A percentile compares a stretch with the other conserved stretches of the same genome.
Conservation (phyloP, 1,284 basidiomycete genomes). For the Cryptococcus neoformans region DNA sequence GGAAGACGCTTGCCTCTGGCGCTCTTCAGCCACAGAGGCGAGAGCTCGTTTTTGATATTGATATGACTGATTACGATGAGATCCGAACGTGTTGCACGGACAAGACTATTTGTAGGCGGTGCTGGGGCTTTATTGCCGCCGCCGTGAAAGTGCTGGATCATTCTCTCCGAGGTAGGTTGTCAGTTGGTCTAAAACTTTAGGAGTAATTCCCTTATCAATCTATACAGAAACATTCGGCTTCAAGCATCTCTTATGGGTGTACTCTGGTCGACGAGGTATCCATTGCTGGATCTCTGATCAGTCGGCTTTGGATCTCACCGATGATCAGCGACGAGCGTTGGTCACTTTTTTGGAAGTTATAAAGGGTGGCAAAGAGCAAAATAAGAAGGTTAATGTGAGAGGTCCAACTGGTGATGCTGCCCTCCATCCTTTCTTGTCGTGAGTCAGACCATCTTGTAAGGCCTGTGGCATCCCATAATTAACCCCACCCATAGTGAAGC, state of each 20-base stretch:
- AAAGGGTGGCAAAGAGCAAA: conserved; percentile 75
- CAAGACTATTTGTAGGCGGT: conserved; percentile 86
- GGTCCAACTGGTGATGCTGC: conserved; percentile 49
- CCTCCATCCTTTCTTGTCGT: conserved; percentile 71
- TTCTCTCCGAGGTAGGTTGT: conserved; percentile 61
- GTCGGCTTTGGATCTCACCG: conserved; percentile 81
- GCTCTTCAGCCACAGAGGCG: conserved; percentile 75
- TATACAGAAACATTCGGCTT: conserved; percentile 68
- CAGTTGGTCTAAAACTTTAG: neutral
- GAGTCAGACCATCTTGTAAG: conserved; percentile 35
- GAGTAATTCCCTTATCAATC: neutral
- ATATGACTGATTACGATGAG: conserved; percentile 99
- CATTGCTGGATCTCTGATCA: conserved; percentile 96
- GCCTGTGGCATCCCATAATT: neutral
- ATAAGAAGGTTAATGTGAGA: conserved; percentile 76
- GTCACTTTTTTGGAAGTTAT: conserved; percentile 86
- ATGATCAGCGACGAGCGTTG: conserved; percentile 83
- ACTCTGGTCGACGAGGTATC: conserved; percentile 96
- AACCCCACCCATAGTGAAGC: conserved; percentile 32
- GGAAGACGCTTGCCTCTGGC: conserved; percentile 74
- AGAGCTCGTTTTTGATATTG: conserved; percentile 99
- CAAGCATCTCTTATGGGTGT: conserved; percentile 86
- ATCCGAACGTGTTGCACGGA: conserved; percentile 93
- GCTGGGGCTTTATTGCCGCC: conserved; percentile 92
- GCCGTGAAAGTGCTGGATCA: conserved; percentile 86